Evolutionary conservation across 495 filamentous ascomycete genomes (phyloP).

Genomic region (Aspergillus carlsbadensis): DNA sequence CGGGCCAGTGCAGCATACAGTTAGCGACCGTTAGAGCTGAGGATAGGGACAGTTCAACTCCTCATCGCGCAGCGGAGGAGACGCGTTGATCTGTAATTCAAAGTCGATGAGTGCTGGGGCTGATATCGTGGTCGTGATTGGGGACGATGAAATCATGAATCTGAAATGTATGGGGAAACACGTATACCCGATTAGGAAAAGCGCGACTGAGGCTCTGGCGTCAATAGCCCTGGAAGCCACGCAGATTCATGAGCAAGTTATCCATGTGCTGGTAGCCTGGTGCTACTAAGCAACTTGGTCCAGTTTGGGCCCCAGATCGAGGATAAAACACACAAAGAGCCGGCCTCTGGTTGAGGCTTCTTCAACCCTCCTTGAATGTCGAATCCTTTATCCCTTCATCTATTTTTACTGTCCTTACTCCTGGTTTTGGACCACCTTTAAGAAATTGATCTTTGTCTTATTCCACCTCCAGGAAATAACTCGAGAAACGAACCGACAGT

Average conservation of each 20-base stretch:
- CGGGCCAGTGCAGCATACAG: slow-evolving; percentile 1
- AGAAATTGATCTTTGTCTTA: background rate
- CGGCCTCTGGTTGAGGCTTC: too few relatives aligned
- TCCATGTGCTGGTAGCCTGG: background rate
- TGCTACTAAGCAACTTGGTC: too few relatives aligned
- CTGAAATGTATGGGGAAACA: slow-evolving; percentile 7
- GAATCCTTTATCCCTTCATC: background rate
- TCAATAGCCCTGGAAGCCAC: background rate
- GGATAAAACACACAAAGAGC: too few relatives aligned
- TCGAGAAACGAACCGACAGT: background rate
- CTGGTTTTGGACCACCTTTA: too few relatives aligned
- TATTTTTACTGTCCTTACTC: slow-evolving; percentile 8
- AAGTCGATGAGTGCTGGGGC: background rate
- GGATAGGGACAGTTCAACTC: background rate
- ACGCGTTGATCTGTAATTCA: background rate
- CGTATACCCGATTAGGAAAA: slow-evolving; percentile 12
- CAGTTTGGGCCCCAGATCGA: too few relatives aligned
- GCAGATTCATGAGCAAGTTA: background rate
- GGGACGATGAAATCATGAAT: background rate
- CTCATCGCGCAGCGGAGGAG: background rate
- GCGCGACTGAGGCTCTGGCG: slow-evolving; percentile 1
- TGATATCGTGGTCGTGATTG: background rate
- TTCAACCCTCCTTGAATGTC: too few relatives aligned
- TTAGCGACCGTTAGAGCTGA: background rate
- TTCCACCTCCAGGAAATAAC: background rate